These are phyloP conservation scores for Penicillium antarcticum DNA, from an alignment of 495 filamentous ascomycete species.

Conservation along the genomic window DNA sequence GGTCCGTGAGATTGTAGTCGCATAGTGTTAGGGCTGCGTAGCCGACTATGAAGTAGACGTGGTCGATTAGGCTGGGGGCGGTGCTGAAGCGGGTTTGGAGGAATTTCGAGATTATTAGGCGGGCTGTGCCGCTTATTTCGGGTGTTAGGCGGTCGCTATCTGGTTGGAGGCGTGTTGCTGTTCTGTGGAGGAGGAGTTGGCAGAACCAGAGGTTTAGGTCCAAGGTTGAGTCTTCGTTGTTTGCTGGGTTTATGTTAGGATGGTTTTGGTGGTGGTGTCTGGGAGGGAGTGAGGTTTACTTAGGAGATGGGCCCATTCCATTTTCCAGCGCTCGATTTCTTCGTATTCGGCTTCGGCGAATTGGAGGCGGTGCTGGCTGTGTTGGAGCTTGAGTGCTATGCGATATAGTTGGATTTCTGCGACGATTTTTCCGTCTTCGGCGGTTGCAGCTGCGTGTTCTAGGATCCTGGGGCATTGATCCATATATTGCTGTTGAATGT, in stretches of 20 bases:
- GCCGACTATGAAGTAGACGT: constrained; percentile 36
- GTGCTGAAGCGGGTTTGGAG: constrained; percentile 31
- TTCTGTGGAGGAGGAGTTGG: constrained; percentile 37
- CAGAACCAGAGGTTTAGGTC: constrained; percentile 40
- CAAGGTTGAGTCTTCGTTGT: constrained; percentile 30
- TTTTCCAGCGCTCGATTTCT: constrained; percentile 38
- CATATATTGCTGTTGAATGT: constrained; percentile 32
- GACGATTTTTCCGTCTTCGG: constrained; percentile 34
- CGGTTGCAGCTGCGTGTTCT: constrained; percentile 30
- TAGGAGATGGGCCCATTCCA: constrained; percentile 39
- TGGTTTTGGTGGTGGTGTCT: neutral
- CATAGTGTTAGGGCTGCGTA: constrained; percentile 42
- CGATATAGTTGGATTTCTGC: constrained; percentile 39
- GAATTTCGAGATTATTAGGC: constrained; percentile 34
- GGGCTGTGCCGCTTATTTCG: constrained; percentile 32
- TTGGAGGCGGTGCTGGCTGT: constrained; percentile 27
- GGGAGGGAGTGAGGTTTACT: constrained; percentile 12
- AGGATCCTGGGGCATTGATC: constrained; percentile 36
- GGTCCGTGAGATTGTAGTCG: constrained; percentile 36
- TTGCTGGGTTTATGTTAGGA: constrained; percentile 13
- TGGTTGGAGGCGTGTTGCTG: constrained; percentile 25
- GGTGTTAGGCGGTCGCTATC: constrained; percentile 27
- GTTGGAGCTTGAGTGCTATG: constrained; percentile 29
- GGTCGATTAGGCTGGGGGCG: constrained; percentile 33
- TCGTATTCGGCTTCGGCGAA: constrained; percentile 32